Conservation (phyloP, 345 rosid genomes). For the Microthlaspi erraticum region DNA sequence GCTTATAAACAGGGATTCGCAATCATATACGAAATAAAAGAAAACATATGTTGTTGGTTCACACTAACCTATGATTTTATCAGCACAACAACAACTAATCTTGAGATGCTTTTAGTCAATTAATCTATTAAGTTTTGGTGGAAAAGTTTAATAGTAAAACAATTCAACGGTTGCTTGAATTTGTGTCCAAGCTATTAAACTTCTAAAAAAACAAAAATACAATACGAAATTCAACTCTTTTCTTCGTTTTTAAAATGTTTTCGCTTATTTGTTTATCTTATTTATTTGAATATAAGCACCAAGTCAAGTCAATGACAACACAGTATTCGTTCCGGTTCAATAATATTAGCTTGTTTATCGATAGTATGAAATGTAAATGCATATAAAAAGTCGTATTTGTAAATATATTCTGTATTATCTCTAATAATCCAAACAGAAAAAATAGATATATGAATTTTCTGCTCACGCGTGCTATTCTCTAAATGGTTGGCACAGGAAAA, state of each 20-base stretch:
- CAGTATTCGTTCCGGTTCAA: constrained; percentile 21
- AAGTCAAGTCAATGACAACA: constrained; percentile 49
- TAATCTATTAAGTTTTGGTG: constrained; percentile 35
- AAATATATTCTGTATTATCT: constrained; percentile 34
- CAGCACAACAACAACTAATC: constrained; percentile 32
- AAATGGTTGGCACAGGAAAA: constrained; percentile 45
- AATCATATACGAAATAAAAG: constrained; percentile 10
- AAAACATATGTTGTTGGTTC: constrained; percentile 35
- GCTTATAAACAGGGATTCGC: constrained; percentile 6
- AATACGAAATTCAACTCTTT: constrained; percentile 39
- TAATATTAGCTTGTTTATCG: constrained; percentile 16
- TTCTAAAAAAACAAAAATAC: background rate
- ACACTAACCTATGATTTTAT: constrained; percentile 43
- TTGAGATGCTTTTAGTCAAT: constrained; percentile 32
- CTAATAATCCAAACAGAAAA: background rate
- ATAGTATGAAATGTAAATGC: constrained; percentile 22
- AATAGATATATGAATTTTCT: background rate
- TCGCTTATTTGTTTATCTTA: background rate
- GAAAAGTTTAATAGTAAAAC: constrained; percentile 28
- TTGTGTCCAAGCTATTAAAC: constrained; percentile 44
- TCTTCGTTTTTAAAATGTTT: background rate
- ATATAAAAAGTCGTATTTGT: constrained; percentile 32
- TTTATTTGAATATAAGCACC: constrained; percentile 33
- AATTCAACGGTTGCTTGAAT: constrained; percentile 46
- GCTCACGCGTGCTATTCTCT: constrained; percentile 52